Base-by-base conservation (phyloP, 495 filamentous ascomycete genomes). In the Lichina pygmaea region DNA sequence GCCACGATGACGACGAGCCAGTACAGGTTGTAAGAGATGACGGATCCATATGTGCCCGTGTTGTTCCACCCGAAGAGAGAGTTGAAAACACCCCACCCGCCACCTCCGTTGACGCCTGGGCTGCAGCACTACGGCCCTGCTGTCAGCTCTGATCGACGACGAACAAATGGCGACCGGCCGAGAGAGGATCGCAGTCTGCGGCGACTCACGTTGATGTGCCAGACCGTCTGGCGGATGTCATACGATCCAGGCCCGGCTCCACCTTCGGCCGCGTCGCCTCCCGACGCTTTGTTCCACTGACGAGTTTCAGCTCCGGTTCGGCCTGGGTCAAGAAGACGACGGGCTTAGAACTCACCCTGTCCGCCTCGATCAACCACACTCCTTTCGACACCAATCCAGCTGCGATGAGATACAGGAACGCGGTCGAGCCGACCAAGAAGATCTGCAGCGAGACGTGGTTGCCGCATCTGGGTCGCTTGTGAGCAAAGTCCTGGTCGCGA, bases 61-160 rank as follows among this genome's bases (percentile, higher is more conserved):
- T 93, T 93, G 47, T 74, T 71, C 86, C 86, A 94, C 17, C 86
- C 86, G 8, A 82, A 59, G 50, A 75, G 60, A 13, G 80, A 73
- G 50, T 86, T 91, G 65, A 93, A 91, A 54, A 93, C 71, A 41
- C 82, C 84, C 86, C 86, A 94, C 24, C 82, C 83, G 41, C 71
- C 72, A 13, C 81, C 82, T 33, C 79, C 80, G 44, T 74, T 73
- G 12, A 77, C 42, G 16, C 64, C 58, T 0, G 84, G 73, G 46
- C 69, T 86, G 57, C 83, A 91, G 63, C 81, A 92, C 73, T 78
- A 46, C 33, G n/a, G 24, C 8, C 37, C 15, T 16, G 37, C 7
- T 38, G 3, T 9, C 16, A 31, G 24, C 17, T 11, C 13, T 12
- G n/a, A 32, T 15, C 41, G 5, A 6, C 7, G 56, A 43, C 54